phyloP scores from a whole-genome alignment of 2,329 filamentous ascomycete genomes.

The Cladosporium halotolerans region DNA sequence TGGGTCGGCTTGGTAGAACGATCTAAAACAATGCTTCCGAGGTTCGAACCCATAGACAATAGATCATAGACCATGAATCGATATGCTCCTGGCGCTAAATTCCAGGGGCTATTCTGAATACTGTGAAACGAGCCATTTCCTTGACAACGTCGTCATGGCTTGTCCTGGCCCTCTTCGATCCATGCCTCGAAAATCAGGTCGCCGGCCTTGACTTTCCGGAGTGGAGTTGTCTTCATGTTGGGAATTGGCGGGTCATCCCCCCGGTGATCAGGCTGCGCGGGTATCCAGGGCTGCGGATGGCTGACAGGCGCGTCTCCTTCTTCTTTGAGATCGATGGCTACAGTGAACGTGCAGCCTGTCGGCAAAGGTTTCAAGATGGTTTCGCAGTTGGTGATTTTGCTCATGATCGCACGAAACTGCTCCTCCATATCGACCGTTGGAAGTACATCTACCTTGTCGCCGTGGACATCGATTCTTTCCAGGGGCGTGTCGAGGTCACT shows the following conservation, averaged over 20 bases:
- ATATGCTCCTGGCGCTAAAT: not conserved
- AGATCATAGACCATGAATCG: not conserved
- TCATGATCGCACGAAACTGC: conserved; percentile 62
- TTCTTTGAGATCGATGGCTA: conserved; percentile 66
- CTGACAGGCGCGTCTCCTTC: conserved; percentile 39
- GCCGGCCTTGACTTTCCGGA: conserved; percentile 58
- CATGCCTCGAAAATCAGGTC: conserved; percentile 63
- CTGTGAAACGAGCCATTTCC: not conserved
- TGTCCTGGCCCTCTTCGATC: conserved; percentile 51
- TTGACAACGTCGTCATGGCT: not conserved
- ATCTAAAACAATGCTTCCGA: not conserved
- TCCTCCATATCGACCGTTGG: conserved; percentile 57
- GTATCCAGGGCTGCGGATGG: conserved; percentile 55
- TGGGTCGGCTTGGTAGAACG: no score
- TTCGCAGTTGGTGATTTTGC: conserved; percentile 55
- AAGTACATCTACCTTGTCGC: conserved; percentile 21
- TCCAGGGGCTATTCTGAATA: no score
- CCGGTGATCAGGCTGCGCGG: conserved; percentile 33
- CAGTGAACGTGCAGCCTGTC: conserved; percentile 62
- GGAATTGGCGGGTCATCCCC: not conserved
- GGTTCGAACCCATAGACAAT: not conserved
- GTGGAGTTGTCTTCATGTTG: conserved; percentile 43
- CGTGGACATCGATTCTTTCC: conserved; percentile 30
- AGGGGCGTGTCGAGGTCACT: conserved; percentile 48
- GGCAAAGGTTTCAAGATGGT: conserved; percentile 55